Evolutionary conservation across 768 basidiomycete genomes (phyloP).

Genomic region (Suillus hirtellus): DNA sequence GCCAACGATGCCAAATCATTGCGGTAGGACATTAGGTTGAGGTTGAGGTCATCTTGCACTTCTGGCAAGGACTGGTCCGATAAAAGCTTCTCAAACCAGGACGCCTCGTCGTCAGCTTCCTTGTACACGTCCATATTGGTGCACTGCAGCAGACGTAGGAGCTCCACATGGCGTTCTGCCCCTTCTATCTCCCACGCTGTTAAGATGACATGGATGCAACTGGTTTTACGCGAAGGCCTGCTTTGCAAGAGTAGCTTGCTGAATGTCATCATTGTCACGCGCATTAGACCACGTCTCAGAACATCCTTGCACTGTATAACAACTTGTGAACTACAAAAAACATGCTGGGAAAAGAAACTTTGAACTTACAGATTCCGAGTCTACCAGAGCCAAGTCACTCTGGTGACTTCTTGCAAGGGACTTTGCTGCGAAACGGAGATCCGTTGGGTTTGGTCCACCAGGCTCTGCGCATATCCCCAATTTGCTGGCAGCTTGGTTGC

Average conservation of each 20-base stretch:
- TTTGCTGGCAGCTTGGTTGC: no score
- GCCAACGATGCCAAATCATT: neutral
- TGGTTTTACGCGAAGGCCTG: conserved; percentile 6
- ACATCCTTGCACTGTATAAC: neutral
- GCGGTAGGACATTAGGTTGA: neutral
- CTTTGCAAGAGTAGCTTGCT: conserved; percentile 5
- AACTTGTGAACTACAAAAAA: neutral
- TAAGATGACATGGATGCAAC: neutral
- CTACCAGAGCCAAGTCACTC: no score
- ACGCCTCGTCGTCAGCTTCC: neutral
- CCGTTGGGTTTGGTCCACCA: no score
- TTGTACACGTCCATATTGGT: neutral
- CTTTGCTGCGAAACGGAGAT: no score
- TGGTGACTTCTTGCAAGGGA: no score
- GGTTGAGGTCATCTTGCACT: neutral
- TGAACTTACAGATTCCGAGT: no score
- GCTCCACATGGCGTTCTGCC: neutral
- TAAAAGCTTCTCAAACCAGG: neutral
- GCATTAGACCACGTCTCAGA: neutral
- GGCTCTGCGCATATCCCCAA: no score
- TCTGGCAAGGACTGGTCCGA: neutral
- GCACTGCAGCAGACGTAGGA: neutral
- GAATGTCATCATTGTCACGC: neutral
- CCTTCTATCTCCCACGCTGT: conserved; percentile 14
- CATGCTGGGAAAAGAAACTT: no score